A percentile compares a stretch with the other conserved stretches of the same genome.
Conservation (phyloP, 306 rosid genomes). For the Astragalus membranaceus region DNA sequence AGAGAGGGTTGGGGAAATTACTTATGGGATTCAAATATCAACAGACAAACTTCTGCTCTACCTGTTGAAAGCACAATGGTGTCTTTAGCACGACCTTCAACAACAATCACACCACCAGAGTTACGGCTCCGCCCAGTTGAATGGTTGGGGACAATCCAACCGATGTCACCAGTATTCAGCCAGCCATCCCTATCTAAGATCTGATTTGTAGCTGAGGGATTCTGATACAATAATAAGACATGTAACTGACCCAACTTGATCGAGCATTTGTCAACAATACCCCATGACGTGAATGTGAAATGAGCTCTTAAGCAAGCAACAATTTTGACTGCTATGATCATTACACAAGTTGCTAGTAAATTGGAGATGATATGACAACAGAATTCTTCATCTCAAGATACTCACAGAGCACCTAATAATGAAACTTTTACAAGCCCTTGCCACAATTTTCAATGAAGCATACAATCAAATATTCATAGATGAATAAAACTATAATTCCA, state of each 20-base stretch:
- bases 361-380: background rate
- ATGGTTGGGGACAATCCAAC: constrained; percentile 82
- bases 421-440: background rate
- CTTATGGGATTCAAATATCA: constrained; percentile 2
- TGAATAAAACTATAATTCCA: background rate
- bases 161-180: constrained; percentile 80
- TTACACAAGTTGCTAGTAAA: background rate
- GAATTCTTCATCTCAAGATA: constrained; percentile 2
- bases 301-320: background rate
- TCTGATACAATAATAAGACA: constrained; percentile 41
- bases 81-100: constrained; percentile 89
- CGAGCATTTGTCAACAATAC: background rate
- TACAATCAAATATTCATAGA: background rate
- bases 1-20: background rate
- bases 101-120: constrained; percentile 63
- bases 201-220: constrained; percentile 58
- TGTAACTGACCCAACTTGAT: background rate
- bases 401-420: background rate
- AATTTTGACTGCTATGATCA: background rate
- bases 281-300: background rate
- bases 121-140: constrained; percentile 57
- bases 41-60: constrained; percentile 17
- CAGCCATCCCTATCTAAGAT: constrained; percentile 69
- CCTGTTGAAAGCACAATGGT: constrained; percentile 90
- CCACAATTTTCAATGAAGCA: background rate